These are phyloP conservation scores for Polyplosphaeria fusca DNA, from an alignment of 495 filamentous ascomycete genomes.

Conservation along the genomic window DNA sequence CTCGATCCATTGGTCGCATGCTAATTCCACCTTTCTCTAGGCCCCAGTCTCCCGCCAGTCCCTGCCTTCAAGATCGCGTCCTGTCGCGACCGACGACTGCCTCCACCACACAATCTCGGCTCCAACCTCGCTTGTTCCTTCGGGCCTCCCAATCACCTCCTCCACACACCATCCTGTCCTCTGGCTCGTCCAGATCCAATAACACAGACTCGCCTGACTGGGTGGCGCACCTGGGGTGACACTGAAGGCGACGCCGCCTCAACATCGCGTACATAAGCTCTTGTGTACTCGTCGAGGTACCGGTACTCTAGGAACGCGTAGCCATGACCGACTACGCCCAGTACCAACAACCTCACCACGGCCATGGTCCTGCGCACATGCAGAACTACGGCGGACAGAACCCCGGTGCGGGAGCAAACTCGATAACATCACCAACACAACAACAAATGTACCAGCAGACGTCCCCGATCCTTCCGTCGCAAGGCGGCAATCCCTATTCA, in stretches of 20 bases:
- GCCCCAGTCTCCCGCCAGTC: constrained; percentile 32
- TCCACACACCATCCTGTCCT: background rate
- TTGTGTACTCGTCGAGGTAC: constrained; percentile 29
- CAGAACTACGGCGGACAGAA: constrained; percentile 52
- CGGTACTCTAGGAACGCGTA: constrained; percentile 22
- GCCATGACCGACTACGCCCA: constrained; percentile 67
- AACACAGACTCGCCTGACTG: constrained; percentile 2
- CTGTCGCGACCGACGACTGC: too few species aligned
- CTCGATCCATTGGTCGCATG: constrained; percentile 24
- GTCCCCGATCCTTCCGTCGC: constrained; percentile 61
- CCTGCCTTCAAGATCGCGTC: too few species aligned
- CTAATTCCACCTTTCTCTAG: constrained; percentile 29
- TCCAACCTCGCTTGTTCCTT: too few species aligned
- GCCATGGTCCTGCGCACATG: constrained; percentile 50
- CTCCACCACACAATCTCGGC: too few species aligned
- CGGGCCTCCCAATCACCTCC: constrained; percentile 33
- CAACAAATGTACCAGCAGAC: constrained; percentile 54
- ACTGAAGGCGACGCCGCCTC: constrained; percentile 23
- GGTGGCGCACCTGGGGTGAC: constrained; percentile 34
- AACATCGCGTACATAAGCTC: constrained; percentile 25
- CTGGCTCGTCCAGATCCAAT: constrained; percentile 5
- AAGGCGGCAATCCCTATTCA: constrained; percentile 45
- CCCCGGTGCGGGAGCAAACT: constrained; percentile 38
- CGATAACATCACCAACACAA: constrained; percentile 60
- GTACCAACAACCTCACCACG: constrained; percentile 61